Conservation (phyloP, 768 basidiomycete species). For the Lactarius trivialis region DNA sequence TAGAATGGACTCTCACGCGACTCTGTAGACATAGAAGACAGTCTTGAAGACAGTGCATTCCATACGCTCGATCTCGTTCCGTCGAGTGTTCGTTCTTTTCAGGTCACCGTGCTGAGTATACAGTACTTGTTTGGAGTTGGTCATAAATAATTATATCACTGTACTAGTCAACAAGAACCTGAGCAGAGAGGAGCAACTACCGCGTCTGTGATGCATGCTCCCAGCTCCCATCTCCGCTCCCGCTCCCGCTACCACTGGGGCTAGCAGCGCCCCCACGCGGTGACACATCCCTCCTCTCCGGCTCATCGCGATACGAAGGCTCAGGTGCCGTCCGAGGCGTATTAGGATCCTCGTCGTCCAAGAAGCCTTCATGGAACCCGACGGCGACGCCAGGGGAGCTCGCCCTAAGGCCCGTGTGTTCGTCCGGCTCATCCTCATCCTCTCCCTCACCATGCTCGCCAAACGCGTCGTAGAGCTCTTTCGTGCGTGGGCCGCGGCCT, state of each 20-base stretch:
- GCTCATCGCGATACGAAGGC: slow-evolving; percentile 50
- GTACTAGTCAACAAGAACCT: neutral
- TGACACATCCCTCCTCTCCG: slow-evolving; percentile 27
- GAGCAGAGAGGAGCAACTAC: slow-evolving; percentile 24
- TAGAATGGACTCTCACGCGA: no score
- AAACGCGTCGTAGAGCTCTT: slow-evolving; percentile 95
- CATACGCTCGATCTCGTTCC: no score
- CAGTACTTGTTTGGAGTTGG: neutral
- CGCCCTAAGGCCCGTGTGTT: slow-evolving; percentile 54
- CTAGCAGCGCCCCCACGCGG: neutral
- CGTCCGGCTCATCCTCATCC: slow-evolving; percentile 72
- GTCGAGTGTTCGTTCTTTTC: no score
- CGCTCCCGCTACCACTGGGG: slow-evolving; percentile 28
- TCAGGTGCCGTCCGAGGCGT: slow-evolving; percentile 25
- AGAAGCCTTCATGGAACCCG: slow-evolving; percentile 72
- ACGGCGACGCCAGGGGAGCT: slow-evolving; percentile 32
- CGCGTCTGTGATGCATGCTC: slow-evolving; percentile 54
- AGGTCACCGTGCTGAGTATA: no score
- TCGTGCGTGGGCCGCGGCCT: slow-evolving; percentile 40
- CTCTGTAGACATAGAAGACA: no score
- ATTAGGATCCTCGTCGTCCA: slow-evolving; percentile 66
- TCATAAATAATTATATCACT: neutral
- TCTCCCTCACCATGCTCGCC: slow-evolving; percentile 82
- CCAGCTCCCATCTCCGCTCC: slow-evolving; percentile 61
- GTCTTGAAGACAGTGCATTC: no score